Base-by-base conservation (phyloP, 2,329 filamentous ascomycete species). In the Colletotrichum chrysophilum region DNA sequence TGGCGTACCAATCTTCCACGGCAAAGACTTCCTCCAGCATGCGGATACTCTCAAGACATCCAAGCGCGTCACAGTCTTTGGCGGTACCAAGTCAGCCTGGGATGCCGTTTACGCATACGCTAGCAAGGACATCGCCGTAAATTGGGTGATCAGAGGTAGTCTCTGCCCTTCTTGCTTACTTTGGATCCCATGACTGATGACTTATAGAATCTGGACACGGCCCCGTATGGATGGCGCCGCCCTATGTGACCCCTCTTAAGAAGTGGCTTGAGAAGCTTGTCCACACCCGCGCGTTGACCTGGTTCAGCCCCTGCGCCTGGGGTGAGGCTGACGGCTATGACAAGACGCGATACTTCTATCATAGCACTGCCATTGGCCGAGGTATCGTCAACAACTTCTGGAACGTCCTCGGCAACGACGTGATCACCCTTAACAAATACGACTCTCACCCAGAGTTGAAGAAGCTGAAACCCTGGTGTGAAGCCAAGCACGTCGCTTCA, bases 261-360 rank as follows among this genome's bases (percentile, higher is more conserved):
- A 89, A 88, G 74, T 92, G 91, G 88, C 84, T 95, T 0, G 93
- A 95, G 82, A 91, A 93, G 79, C 87, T 95, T 6, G 88, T 93
- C 5, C 89, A 88, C 36, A 93, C 91, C 0, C 91, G 94, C 0
- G 88, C 94, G 77, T 84, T 96, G 69, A 94, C 91, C 3, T 95
- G 93, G 92, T 92, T 96, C 83, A 93, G 91, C 67, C 94, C 94
- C 0, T 96, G 94, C 80, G 89, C 94, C 16, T 96, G 93, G 92
- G 93, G 92, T 6, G 86, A 88, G 3, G 89, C 88, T 3, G 92
- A 92, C 79, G 93, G 92, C 2, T 93, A 89, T 77, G 85, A 87
- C 14, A 84, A 84, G 13, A 85, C 91, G 3, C 87, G 91, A 5
- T 80, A 82, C 12, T 91, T 93, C 75, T 85, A 92, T 62, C 92